phyloP scores from a whole-genome alignment of 2,329 filamentous ascomycete species.

The Xylariaceae sp. region DNA sequence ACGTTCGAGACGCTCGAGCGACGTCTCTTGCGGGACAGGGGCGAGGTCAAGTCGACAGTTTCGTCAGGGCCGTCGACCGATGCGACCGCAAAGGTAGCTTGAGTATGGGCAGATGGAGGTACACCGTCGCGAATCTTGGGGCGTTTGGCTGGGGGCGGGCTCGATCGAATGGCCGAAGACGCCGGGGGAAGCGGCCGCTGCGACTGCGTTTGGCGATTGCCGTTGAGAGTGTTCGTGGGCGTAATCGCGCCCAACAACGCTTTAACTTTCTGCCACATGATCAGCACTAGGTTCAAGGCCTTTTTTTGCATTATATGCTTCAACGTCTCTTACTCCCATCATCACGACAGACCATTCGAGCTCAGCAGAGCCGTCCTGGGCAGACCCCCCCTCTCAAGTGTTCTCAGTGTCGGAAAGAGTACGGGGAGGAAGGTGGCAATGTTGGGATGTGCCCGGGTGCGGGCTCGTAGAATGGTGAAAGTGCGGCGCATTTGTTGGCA shows the following conservation, averaged over 20 bases:
- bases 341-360: too few relatives aligned
- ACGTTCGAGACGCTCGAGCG: not conserved
- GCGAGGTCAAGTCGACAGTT: conserved; percentile 1
- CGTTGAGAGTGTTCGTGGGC: conserved; percentile 20
- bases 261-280: too few relatives aligned
- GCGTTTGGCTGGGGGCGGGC: conserved; percentile 16
- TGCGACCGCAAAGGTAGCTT: conserved; percentile 7
- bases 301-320: too few relatives aligned
- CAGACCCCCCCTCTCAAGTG: too few relatives aligned
- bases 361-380: too few relatives aligned
- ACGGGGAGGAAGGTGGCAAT: too few relatives aligned
- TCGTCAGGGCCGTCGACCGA: conserved; percentile 7
- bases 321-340: too few relatives aligned
- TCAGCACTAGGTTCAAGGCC: too few relatives aligned
- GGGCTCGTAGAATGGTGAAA: too few relatives aligned
- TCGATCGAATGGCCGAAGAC: conserved; percentile 3
- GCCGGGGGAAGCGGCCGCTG: conserved; percentile 3
- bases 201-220: conserved; percentile 7
- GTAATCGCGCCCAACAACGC: not conserved
- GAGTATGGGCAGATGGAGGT: conserved; percentile 6
- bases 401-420: too few relatives aligned
- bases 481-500: not conserved
- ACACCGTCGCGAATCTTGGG: conserved; percentile 11
- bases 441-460: conserved; percentile 4
- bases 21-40: not conserved